phyloP scores from a whole-genome alignment of 2,329 filamentous ascomycete species.

The Ophiosphaerella herpotricha region DNA sequence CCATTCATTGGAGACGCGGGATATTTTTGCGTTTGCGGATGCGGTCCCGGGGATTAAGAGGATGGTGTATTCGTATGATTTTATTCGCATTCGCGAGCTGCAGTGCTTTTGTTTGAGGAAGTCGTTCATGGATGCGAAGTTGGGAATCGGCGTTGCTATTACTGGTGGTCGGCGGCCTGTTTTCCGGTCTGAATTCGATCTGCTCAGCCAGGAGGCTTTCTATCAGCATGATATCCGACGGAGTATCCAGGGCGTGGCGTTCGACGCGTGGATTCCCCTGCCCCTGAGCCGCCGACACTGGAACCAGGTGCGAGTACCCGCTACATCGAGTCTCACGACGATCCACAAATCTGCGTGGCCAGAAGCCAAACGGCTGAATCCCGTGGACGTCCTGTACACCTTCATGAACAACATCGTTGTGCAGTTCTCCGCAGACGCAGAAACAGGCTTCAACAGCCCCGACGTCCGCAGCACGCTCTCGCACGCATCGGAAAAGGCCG shows the following conservation, averaged over 20 bases:
- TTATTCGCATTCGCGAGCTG: constrained; percentile 51
- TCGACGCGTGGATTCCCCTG: constrained; percentile 54
- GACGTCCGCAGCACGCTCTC: constrained; percentile 48
- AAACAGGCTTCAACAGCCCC: constrained; percentile 12
- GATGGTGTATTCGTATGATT: constrained; percentile 41
- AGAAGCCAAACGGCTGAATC: constrained; percentile 12
- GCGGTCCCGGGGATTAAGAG: constrained; percentile 45
- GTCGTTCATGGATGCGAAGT: constrained; percentile 43
- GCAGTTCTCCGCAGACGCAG: constrained; percentile 49
- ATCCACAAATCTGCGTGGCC: constrained; percentile 35
- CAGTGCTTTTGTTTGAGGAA: constrained; percentile 56
- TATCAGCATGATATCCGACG: constrained; percentile 39
- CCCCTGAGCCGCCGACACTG: constrained; percentile 55
- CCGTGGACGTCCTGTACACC: constrained; percentile 48
- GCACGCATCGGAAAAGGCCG: constrained; percentile 58
- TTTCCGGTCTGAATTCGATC: constrained; percentile 56
- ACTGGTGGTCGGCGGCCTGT: constrained; percentile 23
- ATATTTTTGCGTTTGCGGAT: constrained; percentile 45
- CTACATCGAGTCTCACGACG: constrained; percentile 24
- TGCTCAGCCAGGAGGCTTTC: constrained; percentile 53
- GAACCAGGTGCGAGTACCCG: constrained; percentile 41
- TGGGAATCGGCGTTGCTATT: constrained; percentile 52
- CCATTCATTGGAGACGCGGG: constrained; percentile 28
- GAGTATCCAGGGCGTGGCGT: constrained; percentile 51
- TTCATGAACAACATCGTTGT: constrained; percentile 60